Conservation (phyloP, 208 protist genomes). For the Trypanosoma caninum region DNA sequence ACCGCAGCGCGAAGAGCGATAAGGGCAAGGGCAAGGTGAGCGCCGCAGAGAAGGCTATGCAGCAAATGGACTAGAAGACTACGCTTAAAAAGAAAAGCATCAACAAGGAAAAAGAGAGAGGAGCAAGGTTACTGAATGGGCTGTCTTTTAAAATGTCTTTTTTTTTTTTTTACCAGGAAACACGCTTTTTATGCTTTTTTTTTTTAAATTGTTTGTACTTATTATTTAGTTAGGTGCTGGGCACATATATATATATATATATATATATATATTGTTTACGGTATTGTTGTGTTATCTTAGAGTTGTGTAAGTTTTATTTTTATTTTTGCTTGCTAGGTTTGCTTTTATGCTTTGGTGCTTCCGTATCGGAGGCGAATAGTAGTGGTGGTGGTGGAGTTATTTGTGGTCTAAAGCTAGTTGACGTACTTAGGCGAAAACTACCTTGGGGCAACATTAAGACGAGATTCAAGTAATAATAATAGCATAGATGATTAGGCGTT, state of each 20-base stretch:
- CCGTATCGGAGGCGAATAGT: not conserved
- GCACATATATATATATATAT: too few relatives aligned
- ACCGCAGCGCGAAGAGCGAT: conserved; percentile 80
- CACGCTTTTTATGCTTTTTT: conserved; percentile 10
- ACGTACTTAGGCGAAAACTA: not conserved
- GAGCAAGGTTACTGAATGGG: not conserved
- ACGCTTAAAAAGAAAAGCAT: not conserved
- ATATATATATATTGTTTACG: too few relatives aligned
- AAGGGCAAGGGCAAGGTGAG: conserved; percentile 93
- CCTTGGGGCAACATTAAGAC: not conserved
- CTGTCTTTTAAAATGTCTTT: too few relatives aligned
- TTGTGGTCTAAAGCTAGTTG: not conserved
- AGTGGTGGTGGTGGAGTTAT: not conserved
- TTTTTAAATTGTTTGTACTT: not conserved
- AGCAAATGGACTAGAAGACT: conserved; percentile 92
- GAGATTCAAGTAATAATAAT: not conserved
- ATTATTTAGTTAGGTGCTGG: not conserved
- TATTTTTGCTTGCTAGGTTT: too few relatives aligned
- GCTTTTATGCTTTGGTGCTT: too few relatives aligned
- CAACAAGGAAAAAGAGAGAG: not conserved
- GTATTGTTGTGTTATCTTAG: too few relatives aligned
- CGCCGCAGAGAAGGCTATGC: conserved; percentile 90
- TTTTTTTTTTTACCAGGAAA: conserved; percentile 20
- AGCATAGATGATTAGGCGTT: conserved; percentile 51
- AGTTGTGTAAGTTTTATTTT: too few relatives aligned